Conservation (phyloP, 305 asterid species). For the Fraxinus floribunda region DNA sequence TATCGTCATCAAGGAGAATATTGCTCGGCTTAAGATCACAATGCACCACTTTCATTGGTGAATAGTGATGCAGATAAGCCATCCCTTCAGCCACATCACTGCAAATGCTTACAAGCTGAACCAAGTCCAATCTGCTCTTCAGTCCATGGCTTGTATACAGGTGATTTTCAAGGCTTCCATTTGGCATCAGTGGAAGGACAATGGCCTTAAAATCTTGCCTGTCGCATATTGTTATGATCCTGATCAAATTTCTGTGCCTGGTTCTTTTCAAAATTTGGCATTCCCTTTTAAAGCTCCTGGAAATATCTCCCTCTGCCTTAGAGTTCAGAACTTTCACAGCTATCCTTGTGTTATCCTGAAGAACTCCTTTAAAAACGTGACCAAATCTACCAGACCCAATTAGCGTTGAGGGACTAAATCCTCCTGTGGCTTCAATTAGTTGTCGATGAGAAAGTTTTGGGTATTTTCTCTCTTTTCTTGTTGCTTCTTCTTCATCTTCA, state of each 20-base stretch:
- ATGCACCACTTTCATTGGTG: slow-evolving; percentile 75
- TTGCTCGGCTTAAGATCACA: slow-evolving; percentile 90
- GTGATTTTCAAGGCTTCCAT: slow-evolving; percentile 76
- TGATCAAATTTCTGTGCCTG: slow-evolving; percentile 67
- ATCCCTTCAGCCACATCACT: slow-evolving; percentile 80
- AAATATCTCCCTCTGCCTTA: slow-evolving; percentile 32
- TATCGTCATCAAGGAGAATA: slow-evolving; percentile 66
- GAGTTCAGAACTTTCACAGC: slow-evolving; percentile 54
- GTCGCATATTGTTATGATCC: slow-evolving; percentile 72
- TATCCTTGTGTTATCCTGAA: slow-evolving; percentile 52
- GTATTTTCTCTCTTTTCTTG: slow-evolving; percentile 44
- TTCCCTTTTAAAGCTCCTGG: slow-evolving; percentile 71
- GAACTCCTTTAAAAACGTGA: slow-evolving; percentile 70
- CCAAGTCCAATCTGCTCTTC: slow-evolving; percentile 40
- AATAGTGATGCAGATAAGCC: slow-evolving; percentile 73
- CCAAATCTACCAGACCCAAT: slow-evolving; percentile 73
- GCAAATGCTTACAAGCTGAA: slow-evolving; percentile 58
- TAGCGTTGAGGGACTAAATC: slow-evolving; percentile 53
- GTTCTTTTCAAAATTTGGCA: slow-evolving; percentile 67
- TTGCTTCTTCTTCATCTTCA: slow-evolving; percentile 39
- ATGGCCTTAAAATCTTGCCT: slow-evolving; percentile 80
- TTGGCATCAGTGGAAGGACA: slow-evolving; percentile 75
- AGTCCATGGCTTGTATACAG: slow-evolving; percentile 45
- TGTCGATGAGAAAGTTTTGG: slow-evolving; percentile 58
- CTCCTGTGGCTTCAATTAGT: slow-evolving; percentile 71